phyloP scores from a whole-genome alignment of 169 alveolate genomes.

The Plasmodium relictum region DNA sequence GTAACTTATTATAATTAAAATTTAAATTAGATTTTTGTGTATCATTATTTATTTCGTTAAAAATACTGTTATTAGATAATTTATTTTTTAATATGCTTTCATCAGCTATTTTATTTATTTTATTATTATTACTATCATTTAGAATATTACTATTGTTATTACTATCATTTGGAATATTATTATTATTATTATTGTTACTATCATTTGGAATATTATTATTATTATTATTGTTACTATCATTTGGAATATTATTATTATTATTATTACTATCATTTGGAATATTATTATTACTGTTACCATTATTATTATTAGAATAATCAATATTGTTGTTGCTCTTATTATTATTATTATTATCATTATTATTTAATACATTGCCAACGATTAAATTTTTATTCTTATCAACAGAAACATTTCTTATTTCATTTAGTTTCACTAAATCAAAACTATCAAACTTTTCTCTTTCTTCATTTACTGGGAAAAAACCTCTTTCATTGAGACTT shows the following conservation, averaged over 20 bases:
- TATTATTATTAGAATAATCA: no score
- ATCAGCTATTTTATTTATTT: neutral
- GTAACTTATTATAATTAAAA: neutral
- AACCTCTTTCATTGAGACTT: no score
- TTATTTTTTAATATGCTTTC: constrained; percentile 6
- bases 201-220: neutral
- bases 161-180: neutral
- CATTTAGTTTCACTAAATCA: no score
- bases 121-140: neutral
- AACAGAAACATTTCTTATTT: no score
- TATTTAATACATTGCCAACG: no score
- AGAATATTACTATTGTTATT: neutral
- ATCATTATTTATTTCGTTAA: neutral
- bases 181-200: neutral
- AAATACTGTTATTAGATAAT: neutral
- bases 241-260: no score
- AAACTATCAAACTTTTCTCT: no score
- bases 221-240: no score
- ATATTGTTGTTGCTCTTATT: no score
- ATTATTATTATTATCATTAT: no score
- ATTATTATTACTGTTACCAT: neutral
- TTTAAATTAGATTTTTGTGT: neutral
- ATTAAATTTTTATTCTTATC: no score
- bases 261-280: neutral
- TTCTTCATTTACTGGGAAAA: no score